These are phyloP conservation scores for Arthroderma sp. DNA, from an alignment of 2,329 filamentous ascomycete species.

Conservation along the genomic window DNA sequence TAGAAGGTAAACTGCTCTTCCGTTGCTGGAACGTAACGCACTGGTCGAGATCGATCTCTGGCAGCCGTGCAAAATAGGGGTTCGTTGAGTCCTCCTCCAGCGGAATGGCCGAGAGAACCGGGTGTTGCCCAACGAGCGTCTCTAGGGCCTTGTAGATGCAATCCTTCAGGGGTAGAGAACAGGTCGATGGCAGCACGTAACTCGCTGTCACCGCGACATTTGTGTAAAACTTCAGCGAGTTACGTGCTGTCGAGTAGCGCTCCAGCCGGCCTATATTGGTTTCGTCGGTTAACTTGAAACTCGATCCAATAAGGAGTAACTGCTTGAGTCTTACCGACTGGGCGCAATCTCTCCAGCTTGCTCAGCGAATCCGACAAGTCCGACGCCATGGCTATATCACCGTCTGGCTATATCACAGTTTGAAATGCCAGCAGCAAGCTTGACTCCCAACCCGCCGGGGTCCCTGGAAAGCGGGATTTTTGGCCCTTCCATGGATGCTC, in stretches of 20 bases:
- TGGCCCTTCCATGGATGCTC: background rate
- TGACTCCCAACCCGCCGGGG: too few species aligned
- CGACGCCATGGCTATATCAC: background rate
- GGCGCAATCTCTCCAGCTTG: slow-evolving; percentile 20
- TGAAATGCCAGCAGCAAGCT: too few species aligned
- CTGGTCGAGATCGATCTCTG: slow-evolving; percentile 29
- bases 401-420: background rate
- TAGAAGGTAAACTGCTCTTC: background rate
- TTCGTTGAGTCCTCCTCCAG: slow-evolving; percentile 30
- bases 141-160: slow-evolving; percentile 30
- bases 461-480: too few species aligned
- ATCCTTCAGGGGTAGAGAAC: slow-evolving; percentile 19
- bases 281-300: background rate
- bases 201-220: slow-evolving; percentile 34
- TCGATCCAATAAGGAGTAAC: background rate
- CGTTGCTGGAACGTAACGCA: background rate
- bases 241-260: slow-evolving; percentile 34
- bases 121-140: slow-evolving; percentile 30
- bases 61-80: slow-evolving; percentile 36
- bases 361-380: background rate
- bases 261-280: slow-evolving; percentile 22
- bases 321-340: slow-evolving; percentile 20
- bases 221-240: slow-evolving; percentile 34
- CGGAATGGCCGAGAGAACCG: slow-evolving; percentile 34
- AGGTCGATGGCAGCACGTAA: slow-evolving; percentile 24